Base-by-base conservation (phyloP, 805 yeast genomes). In the Candida caryicola region DNA sequence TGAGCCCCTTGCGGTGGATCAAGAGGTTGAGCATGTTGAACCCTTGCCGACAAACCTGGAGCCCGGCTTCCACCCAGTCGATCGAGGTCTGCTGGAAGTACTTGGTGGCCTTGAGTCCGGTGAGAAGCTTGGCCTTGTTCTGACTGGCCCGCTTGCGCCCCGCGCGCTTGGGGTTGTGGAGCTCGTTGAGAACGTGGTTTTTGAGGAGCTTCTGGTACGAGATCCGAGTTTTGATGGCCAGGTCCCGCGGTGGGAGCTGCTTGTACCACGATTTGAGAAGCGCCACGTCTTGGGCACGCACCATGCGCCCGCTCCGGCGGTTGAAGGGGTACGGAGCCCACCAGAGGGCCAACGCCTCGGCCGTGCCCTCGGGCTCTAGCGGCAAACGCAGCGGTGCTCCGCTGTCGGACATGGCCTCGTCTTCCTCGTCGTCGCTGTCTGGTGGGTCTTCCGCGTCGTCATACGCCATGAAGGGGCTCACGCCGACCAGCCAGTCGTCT, bases 51-150 rank as follows among this genome's bases (percentile, higher is more conserved):
- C 96, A 85, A 2, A 93, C 79, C 62, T 93, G 98, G 40, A 93
- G 67, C 19, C 97, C 99, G 1, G 98, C 99, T 59, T 93, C 99
- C 2, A 91, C 93, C 99, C 99, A 93, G 60, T 93, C 99, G 34
- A 93, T 81, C 0, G 90, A 74, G 0, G 99, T 91, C 51, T 85
- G 82, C 55, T 88, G 95, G 62, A 93, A 93, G 58, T 78, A 93
- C 53, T 87, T 90, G 0, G 99, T 93, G 32, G 74, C 71, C 41
- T 79, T 78, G 47, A 93, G 71, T 21, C 80, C 72, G 44, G 77
- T 79, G 18, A 93, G 57, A 10, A 93, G 64, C 28, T 77, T 73
- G 5, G 75, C 71, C 49, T 80, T 83, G 34, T 73, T 71, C 31
- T 63, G 72, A 23, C 67, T 64, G 2, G 70, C 64, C 2, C 68